phyloP scores from a whole-genome alignment of 805 yeast genomes.

The Candida namnaoensis region DNA sequence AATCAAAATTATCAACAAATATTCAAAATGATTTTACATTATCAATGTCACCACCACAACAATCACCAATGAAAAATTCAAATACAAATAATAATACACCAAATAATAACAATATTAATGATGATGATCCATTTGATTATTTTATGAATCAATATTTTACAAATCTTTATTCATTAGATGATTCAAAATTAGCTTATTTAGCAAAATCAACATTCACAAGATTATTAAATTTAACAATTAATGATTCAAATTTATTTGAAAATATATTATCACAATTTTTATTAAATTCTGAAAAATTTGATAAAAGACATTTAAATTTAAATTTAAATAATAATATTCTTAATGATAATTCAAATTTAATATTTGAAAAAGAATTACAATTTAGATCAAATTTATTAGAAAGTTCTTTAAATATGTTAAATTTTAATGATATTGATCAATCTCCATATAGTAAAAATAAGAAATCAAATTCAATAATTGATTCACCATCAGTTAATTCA shows the following conservation, averaged over 20 bases:
- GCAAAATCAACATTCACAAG: constrained; percentile 42
- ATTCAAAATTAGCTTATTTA: constrained; percentile 27
- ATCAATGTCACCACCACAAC: constrained; percentile 16
- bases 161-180: constrained; percentile 22
- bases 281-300: constrained; percentile 29
- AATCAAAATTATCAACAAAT: not conserved
- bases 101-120: constrained; percentile 3
- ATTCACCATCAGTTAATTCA: no score
- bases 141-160: constrained; percentile 24
- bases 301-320: constrained; percentile 26
- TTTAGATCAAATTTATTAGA: constrained; percentile 18
- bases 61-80: constrained; percentile 8
- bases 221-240: constrained; percentile 32
- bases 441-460: constrained; percentile 3
- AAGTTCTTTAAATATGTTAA: constrained; percentile 16
- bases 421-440: constrained; percentile 11
- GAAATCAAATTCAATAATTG: constrained; percentile 1
- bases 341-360: constrained; percentile 13
- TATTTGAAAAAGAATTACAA: constrained; percentile 18
- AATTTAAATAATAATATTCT: constrained; percentile 16
- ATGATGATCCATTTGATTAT: constrained; percentile 18
- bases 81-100: constrained; percentile 1
- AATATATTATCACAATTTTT: constrained; percentile 21
- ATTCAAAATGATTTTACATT: constrained; percentile 9
- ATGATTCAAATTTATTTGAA: constrained; percentile 13